A percentile compares a stretch with the other conserved stretches of the same genome.
These are phyloP conservation scores for Canavalia gladiata DNA, from an alignment of 306 rosid genomes.

Conservation along the genomic window DNA sequence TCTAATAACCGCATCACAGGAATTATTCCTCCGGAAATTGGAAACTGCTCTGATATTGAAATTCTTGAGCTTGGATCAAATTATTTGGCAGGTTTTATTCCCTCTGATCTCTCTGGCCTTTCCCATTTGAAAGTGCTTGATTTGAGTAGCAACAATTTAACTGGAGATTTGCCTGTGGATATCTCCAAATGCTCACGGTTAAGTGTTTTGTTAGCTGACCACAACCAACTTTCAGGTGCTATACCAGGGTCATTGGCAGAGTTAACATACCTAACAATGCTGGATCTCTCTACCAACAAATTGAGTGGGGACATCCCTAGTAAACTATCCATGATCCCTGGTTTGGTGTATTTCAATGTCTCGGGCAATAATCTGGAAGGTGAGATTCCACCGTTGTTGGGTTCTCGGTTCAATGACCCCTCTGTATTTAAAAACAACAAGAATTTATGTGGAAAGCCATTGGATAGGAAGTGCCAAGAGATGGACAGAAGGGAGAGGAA, in stretches of 20 bases:
- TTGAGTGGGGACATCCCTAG: slow-evolving; percentile 77
- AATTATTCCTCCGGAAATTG: slow-evolving; percentile 71
- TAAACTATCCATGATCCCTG: slow-evolving; percentile 61
- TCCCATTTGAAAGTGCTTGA: slow-evolving; percentile 69
- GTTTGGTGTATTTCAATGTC: slow-evolving; percentile 73
- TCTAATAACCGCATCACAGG: slow-evolving; percentile 78
- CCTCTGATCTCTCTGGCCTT: slow-evolving; percentile 72
- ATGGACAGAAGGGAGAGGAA: slow-evolving; percentile 48
- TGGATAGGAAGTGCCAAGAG: slow-evolving; percentile 60
- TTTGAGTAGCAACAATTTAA: slow-evolving; percentile 74
- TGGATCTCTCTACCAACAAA: slow-evolving; percentile 86
- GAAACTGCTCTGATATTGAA: slow-evolving; percentile 78
- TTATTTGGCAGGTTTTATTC: slow-evolving; percentile 66
- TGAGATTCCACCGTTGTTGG: slow-evolving; percentile 73
- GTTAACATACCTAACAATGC: slow-evolving; percentile 62
- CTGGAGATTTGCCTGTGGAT: slow-evolving; percentile 77
- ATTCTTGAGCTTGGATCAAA: slow-evolving; percentile 72
- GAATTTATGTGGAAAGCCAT: slow-evolving; percentile 77
- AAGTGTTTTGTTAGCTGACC: slow-evolving; percentile 58
- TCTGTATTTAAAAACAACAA: slow-evolving; percentile 66
- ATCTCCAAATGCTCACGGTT: slow-evolving; percentile 75
- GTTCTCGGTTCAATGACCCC: slow-evolving; percentile 71
- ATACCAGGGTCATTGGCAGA: slow-evolving; percentile 72
- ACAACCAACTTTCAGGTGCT: slow-evolving; percentile 72
- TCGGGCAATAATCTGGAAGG: slow-evolving; percentile 78